Conservation (phyloP, 2,329 filamentous ascomycete genomes). For the Mariannaea sp. region DNA sequence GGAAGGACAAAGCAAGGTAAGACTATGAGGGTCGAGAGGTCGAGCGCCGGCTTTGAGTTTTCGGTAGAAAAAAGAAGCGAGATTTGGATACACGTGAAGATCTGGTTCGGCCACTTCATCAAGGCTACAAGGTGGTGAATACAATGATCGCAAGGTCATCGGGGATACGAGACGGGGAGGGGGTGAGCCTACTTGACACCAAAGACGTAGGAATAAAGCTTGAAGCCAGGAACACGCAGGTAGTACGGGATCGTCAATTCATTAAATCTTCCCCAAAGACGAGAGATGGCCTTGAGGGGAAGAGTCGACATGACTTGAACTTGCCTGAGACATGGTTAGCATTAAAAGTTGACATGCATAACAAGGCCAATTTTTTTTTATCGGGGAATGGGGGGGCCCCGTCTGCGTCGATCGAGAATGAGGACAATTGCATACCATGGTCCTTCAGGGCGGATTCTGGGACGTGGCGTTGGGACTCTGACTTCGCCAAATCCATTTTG, state of each 20-base stretch:
- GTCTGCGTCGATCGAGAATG: not conserved
- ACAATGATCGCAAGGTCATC: conserved; percentile 28
- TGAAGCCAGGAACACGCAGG: conserved; percentile 86
- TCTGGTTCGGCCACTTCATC: conserved; percentile 87
- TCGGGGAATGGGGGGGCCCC: not conserved
- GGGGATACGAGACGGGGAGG: not conserved
- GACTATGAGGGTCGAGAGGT: conserved; percentile 79
- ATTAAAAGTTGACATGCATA: conserved; percentile 2
- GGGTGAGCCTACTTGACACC: conserved; percentile 69
- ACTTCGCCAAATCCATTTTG: conserved; percentile 50
- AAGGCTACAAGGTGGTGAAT: conserved; percentile 63
- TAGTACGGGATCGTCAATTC: conserved; percentile 87
- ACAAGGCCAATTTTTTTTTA: too few relatives aligned
- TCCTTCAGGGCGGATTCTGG: conserved; percentile 76
- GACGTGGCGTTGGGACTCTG: conserved; percentile 55
- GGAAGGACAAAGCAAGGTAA: conserved; percentile 82
- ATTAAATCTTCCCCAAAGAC: conserved; percentile 90
- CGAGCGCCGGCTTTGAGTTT: conserved; percentile 86
- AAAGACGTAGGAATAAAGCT: conserved; percentile 87
- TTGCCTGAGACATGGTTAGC: conserved; percentile 57
- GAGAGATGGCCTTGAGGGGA: conserved; percentile 86
- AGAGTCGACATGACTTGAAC: conserved; percentile 93
- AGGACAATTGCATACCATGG: conserved; percentile 66
- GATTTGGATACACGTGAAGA: conserved; percentile 86
- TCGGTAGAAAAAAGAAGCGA: conserved; percentile 96